Base-by-base conservation (phyloP, 805 yeast species). In the Limtongozyma cylindracea region DNA sequence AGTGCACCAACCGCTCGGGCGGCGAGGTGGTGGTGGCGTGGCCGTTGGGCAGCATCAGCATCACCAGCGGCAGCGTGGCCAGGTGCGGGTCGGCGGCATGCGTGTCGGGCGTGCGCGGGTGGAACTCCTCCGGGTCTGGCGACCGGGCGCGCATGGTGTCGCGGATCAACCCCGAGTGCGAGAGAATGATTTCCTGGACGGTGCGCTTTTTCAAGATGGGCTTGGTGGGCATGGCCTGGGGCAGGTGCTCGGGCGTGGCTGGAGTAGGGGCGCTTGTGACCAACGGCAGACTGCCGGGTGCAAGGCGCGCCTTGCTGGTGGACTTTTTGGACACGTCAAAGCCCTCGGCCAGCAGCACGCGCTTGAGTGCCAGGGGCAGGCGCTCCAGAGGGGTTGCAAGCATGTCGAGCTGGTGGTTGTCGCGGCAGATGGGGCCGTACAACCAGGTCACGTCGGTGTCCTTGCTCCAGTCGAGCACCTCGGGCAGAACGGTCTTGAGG, bases 391-490 rank as follows among this genome's bases (percentile, higher is more conserved):
- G n/a, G n/a, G 51, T 40, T 2, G 53, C 55, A n/a, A 51, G 47
- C 17, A 37, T 37, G 18, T 27, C 29, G 12, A 31, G 39, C 16
- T 31, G 32, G 8, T 34, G 32, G 8, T 32, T 35, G 14, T 32
- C 38, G 17, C 32, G 34, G 25, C 62, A 53, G 12, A 66, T 50
- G 0, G 99, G 99, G 2, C 99, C 99, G 46, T 84, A 88, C 9
- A 88, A 58, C 98, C 98, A 88, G 2, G 95, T 80, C 8, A 88
- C 94, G 42, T 88, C 99, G 26, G 72, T 70, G 35, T 88, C 99
- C 45, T 91, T 88, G 20, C 78, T 66, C 99, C 99, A 88, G 43
- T 88, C 84, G 21, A 88, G 74, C 17, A 63, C 60, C 35, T 78
- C 91, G 1, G 99, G 98, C 11, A 82, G 65, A 5, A 84, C 76